These are phyloP conservation scores for Pythium oligandrum DNA, from an alignment of 352 stramenopile species.

Conservation along the genomic window DNA sequence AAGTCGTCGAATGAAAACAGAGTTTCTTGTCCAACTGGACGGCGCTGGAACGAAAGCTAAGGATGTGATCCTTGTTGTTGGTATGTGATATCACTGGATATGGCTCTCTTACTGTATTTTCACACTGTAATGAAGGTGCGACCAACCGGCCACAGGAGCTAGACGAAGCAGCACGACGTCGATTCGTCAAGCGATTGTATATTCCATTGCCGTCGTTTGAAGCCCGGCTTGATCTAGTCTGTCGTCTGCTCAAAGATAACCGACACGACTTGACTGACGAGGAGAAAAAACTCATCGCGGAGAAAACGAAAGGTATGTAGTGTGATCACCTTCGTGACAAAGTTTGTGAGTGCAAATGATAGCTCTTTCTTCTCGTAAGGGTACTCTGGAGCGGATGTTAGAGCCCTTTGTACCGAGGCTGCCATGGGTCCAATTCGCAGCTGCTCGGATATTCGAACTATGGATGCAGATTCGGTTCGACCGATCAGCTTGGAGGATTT, in stretches of 20 bases:
- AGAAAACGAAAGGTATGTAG: constrained; percentile 66
- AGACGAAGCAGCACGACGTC: constrained; percentile 94
- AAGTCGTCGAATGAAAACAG: constrained; percentile 96
- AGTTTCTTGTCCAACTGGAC: constrained; percentile 98
- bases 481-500: constrained; percentile 96
- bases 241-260: constrained; percentile 91
- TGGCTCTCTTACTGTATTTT: not conserved
- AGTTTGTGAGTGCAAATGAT: too few species aligned
- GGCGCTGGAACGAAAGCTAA: constrained; percentile 89
- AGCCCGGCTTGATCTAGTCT: constrained; percentile 87
- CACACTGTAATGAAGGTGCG: constrained; percentile 47
- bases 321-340: too few species aligned
- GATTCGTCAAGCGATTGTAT: constrained; percentile 98
- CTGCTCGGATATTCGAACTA: constrained; percentile 79
- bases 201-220: constrained; percentile 92
- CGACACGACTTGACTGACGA: constrained; percentile 80
- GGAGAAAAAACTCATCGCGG: constrained; percentile 89
- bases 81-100: constrained; percentile 22
- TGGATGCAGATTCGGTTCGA: constrained; percentile 89
- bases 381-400: constrained; percentile 97
- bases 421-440: constrained; percentile 95
- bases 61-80: constrained; percentile 88
- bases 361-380: constrained; percentile 31
- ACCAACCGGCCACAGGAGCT: constrained; percentile 98
- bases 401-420: constrained; percentile 95